phyloP scores from a whole-genome alignment of 2,329 filamentous ascomycete species.

The Exophiala xenobiotica region DNA sequence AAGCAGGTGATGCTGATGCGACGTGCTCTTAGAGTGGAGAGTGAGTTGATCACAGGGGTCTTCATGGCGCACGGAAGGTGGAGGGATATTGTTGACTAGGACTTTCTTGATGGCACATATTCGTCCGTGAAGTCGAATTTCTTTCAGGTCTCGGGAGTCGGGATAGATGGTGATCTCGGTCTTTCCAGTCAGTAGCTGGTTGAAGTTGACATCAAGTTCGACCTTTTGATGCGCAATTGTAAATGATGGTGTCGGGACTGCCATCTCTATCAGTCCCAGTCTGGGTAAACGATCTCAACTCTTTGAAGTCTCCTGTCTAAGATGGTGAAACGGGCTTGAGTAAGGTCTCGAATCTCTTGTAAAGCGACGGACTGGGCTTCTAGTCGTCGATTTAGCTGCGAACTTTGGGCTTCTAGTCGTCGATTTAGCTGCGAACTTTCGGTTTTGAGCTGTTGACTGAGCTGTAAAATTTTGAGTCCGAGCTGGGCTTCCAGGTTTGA shows the following conservation, averaged over 20 bases:
- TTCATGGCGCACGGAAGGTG: conserved; percentile 37
- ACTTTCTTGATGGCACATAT: conserved; percentile 59
- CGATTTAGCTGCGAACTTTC: no score
- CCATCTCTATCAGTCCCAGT: no score
- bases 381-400: no score
- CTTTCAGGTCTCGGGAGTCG: conserved; percentile 53
- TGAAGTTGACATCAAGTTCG: conserved; percentile 85
- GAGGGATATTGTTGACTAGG: conserved; percentile 45
- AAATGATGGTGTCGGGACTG: conserved; percentile 13
- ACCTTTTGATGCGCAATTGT: conserved; percentile 78
- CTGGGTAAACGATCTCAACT: no score
- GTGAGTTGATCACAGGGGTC: conserved; percentile 40
- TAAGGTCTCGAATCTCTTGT: no score
- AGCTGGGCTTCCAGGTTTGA: no score
- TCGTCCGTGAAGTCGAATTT: conserved; percentile 61
- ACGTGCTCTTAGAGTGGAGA: conserved; percentile 50
- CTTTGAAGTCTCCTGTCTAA: no score
- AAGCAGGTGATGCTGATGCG: conserved; percentile 74
- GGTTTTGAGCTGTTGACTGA: no score
- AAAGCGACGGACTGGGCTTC: no score
- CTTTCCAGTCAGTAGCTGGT: conserved; percentile 71
- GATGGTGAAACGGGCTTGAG: no score
- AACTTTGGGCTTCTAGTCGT: no score
- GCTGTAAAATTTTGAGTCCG: no score
- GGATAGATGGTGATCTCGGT: conserved; percentile 79